Evolutionary conservation across 148 eudicot species (phyloP).

Genomic region (Heliosperma pusillum): DNA sequence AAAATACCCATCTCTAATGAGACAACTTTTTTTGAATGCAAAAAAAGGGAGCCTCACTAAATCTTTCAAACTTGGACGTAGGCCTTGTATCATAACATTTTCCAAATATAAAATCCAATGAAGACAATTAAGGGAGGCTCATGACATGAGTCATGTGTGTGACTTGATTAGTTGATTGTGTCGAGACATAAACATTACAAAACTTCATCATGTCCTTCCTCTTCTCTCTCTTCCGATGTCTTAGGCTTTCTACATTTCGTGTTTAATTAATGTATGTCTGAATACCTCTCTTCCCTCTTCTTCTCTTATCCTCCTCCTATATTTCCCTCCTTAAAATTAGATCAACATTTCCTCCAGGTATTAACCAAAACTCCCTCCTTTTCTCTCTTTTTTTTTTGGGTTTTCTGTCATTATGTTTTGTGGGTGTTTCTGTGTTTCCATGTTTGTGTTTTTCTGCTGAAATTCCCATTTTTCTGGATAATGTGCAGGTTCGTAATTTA

Average conservation of each 20-base stretch:
- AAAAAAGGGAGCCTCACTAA: too few relatives aligned
- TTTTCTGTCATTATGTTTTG: background rate
- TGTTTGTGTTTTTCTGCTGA: background rate
- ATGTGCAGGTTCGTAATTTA: background rate
- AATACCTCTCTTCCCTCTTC: too few relatives aligned
- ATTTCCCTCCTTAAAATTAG: background rate
- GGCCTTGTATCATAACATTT: too few relatives aligned
- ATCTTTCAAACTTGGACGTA: too few relatives aligned
- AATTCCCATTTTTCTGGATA: slow-evolving; percentile 1
- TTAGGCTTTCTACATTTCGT: background rate
- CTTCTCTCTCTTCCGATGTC: background rate
- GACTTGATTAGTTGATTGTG: background rate
- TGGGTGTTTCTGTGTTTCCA: background rate
- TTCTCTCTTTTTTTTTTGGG: background rate
- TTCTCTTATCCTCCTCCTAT: background rate
- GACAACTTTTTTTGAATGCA: too few relatives aligned
- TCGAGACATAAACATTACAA: background rate
- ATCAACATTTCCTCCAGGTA: background rate
- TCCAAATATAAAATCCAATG: background rate
- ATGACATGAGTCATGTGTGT: background rate
- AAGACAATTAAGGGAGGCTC: background rate
- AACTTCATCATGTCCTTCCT: background rate
- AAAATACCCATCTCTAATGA: too few relatives aligned
- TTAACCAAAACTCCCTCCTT: background rate
- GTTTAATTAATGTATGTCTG: background rate